Base-by-base conservation (phyloP, 2,329 filamentous ascomycete genomes). In the Penicillium sp. region DNA sequence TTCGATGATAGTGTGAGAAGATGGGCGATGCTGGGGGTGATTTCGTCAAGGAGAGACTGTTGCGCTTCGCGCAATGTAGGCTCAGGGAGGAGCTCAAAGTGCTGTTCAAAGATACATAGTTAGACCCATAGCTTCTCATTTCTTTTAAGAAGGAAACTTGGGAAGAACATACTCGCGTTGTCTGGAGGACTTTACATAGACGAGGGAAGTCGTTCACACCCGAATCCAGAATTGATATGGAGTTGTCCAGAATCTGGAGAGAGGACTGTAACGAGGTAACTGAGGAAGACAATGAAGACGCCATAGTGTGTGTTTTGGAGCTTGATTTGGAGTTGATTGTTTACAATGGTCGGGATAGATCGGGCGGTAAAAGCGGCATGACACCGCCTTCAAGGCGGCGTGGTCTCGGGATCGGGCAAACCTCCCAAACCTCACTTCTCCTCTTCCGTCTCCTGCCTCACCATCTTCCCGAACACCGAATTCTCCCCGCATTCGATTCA, bases 71-170 rank as follows among this genome's bases (percentile, higher is more conserved):
- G 86, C 42, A 97, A 84, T 49, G 89, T 89, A 12, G 88, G 85
- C 71, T 96, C 90, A 16, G 91, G 90, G 64, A 96, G 89, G 40
- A 96, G 86, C 73, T 97, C 92, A 75, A 96, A 97, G 77, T 96
- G 92, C 88, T 95, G 65, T 28, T 40, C 26, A 38, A 30, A 19
- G 3, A 28, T 47, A 47, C 49, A 46, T 41, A 26, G 30, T 46
- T 11, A 43, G 30, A 28, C 44, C 35, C 25, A 33, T 47, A n/a
- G 16, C 26, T 26, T 42, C 36, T 38, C 4, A 3, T 14, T 41
- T 25, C 2, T 26, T 42, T 11, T 11, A 22, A 30, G 12, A 10
- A 22, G 22, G n/a, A 11, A 19, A 5, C 33, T 14, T 26, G 9
- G 26, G 12, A 22, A 16, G 19, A 42, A 61, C 78, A 46, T 78